These are phyloP conservation scores for Agaricus blazei DNA, from an alignment of 768 basidiomycete species.

Conservation along the genomic window DNA sequence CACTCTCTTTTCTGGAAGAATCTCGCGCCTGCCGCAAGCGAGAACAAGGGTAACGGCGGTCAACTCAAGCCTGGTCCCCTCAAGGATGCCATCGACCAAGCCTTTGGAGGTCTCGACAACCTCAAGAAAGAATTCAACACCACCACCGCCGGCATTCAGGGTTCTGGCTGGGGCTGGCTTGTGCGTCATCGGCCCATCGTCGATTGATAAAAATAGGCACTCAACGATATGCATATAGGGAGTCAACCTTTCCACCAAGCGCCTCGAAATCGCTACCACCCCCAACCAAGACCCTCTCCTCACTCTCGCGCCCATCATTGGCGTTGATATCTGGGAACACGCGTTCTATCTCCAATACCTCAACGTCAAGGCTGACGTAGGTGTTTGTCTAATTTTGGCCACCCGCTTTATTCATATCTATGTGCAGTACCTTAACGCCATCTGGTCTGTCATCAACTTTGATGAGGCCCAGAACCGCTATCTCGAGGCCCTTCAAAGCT, in stretches of 20 bases:
- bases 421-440: slow-evolving; percentile 82
- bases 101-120: slow-evolving; percentile 83
- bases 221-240: slow-evolving; percentile 42
- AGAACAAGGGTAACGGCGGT: too few relatives aligned
- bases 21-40: slow-evolving; percentile 61
- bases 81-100: slow-evolving; percentile 67
- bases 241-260: slow-evolving; percentile 58
- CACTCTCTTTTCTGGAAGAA: slow-evolving; percentile 98
- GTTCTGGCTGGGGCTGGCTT: slow-evolving; percentile 99
- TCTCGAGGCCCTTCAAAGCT: slow-evolving; percentile 25
- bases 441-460: slow-evolving; percentile 97
- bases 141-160: slow-evolving; percentile 88
- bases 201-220: neutral
- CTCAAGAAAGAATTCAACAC: slow-evolving; percentile 88
- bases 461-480: slow-evolving; percentile 76
- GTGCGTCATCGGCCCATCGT: slow-evolving; percentile 31
- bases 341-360: slow-evolving; percentile 82
- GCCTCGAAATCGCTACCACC: slow-evolving; percentile 88
- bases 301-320: slow-evolving; percentile 81
- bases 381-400: slow-evolving; percentile 34
- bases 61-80: slow-evolving; percentile 61
- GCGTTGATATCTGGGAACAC: slow-evolving; percentile 98
- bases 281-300: slow-evolving; percentile 92
- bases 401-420: slow-evolving; percentile 18
- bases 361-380: slow-evolving; percentile 90